Evolutionary conservation across 257 asterid species (phyloP), one percentile per base, ranked within the genome.

Genomic region (Verbena officinalis): DNA sequence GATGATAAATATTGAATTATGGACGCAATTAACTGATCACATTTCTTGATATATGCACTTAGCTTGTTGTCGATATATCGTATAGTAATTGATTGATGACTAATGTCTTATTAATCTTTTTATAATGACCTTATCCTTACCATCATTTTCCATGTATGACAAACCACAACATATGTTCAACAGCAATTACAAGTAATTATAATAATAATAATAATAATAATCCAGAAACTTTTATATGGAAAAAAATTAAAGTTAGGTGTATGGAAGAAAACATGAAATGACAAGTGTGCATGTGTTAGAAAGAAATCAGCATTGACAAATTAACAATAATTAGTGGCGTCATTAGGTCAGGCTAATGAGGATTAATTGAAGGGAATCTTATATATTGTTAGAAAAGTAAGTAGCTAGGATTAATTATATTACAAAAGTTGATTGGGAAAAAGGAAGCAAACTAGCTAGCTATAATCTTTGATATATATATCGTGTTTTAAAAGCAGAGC

Each of bases 361-460:
- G 59, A 40, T 22, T n/a, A n/a, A n/a, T 58, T 38, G 45, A 56
- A 54, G 4, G 75, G 71, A 60, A 67, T 74, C 67, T 55, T 59
- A 13, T 15, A 10, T 15, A 27, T 65, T 21, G 20, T 31, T 31
- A n/a, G n/a, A 48, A 63, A 52, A 4, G 22, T 22, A n/a, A 31
- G 8, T 6, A 51, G 39, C 19, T 58, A 61, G n/a, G n/a, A 27
- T 66, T 38, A 66, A 45, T 43, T 49, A 49, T n/a, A n/a, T n/a
- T n/a, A n/a, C n/a, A n/a, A 49, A 49, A 49, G 55, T 49, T 49
- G 55, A 49, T 49, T 49, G 15, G 55, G 31, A n/a, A n/a, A n/a
- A n/a, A n/a, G n/a, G n/a, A n/a, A n/a, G n/a, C n/a, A n/a, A n/a
- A n/a, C n/a, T n/a, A n/a, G n/a, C n/a, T n/a, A n/a, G 31, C 19